A percentile compares a stretch with the other conserved stretches of the same genome.
Conservation (phyloP, 306 rosid genomes). For the Cyclanthera cordifolia region DNA sequence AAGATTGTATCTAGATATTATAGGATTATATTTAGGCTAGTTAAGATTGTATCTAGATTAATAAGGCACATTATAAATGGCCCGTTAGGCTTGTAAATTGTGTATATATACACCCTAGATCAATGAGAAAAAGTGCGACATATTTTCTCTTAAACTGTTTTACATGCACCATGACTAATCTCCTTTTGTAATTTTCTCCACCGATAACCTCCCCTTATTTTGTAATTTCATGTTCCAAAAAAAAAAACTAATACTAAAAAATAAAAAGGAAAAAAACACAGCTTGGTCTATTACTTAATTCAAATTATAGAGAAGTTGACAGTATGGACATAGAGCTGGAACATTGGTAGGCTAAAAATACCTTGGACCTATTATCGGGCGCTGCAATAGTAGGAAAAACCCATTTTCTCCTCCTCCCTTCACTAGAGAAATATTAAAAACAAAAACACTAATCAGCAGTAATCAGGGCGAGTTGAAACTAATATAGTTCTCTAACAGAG, state of each 20-base stretch:
- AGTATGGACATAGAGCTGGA: neutral
- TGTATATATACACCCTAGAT: no score
- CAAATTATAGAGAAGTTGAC: neutral
- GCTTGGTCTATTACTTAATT: neutral
- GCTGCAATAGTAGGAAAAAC: conserved; percentile 65
- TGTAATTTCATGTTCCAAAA: no score
- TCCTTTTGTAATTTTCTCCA: no score
- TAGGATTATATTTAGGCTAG: no score
- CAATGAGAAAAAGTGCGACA: no score
- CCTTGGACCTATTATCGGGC: conserved; percentile 32
- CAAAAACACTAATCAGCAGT: neutral
- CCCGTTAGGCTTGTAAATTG: no score
- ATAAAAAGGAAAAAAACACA: neutral
- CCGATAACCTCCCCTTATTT: no score
- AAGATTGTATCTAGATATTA: no score
- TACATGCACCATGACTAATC: neutral
- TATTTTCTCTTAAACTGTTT: no score
- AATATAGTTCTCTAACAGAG: neutral
- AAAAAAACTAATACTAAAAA: no score
- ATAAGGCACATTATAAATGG: no score
- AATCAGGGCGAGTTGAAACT: neutral
- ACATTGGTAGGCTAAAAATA: conserved; percentile 15
- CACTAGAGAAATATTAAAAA: conserved; percentile 43
- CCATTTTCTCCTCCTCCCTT: conserved; percentile 94
- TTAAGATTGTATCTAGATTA: no score